These are phyloP conservation scores for Lachnellula subtilissima DNA, from an alignment of 2,329 filamentous ascomycete species.

Conservation along the genomic window DNA sequence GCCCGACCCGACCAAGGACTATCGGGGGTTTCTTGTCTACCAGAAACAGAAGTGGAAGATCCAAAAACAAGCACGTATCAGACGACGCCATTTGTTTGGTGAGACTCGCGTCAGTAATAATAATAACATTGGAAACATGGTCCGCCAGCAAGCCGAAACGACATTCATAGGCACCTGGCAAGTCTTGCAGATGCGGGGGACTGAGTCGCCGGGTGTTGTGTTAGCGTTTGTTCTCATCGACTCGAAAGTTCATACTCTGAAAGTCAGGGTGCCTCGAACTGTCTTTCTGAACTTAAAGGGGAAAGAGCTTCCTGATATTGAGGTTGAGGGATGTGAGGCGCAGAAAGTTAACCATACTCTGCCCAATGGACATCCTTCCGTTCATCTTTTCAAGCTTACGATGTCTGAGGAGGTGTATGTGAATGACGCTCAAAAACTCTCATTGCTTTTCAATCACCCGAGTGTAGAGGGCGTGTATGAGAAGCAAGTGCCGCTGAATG, in stretches of 20 bases:
- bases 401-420: slow-evolving; percentile 87
- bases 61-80: slow-evolving; percentile 81
- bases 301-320: slow-evolving; percentile 81
- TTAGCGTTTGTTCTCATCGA: slow-evolving; percentile 89
- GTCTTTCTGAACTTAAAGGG: slow-evolving; percentile 89
- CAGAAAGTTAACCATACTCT: slow-evolving; percentile 92
- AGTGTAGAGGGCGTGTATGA: slow-evolving; percentile 98
- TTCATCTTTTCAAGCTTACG: slow-evolving; percentile 89
- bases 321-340: slow-evolving; percentile 77
- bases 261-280: slow-evolving; percentile 81
- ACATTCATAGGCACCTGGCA: slow-evolving; percentile 95
- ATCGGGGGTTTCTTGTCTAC: slow-evolving; percentile 81
- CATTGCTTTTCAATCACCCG: slow-evolving; percentile 79
- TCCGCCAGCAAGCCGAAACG: slow-evolving; percentile 87
- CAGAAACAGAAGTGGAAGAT: slow-evolving; percentile 99
- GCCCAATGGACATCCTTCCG: slow-evolving; percentile 90
- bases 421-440: slow-evolving; percentile 76
- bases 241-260: slow-evolving; percentile 81
- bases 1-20: slow-evolving; percentile 82
- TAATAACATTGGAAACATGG: slow-evolving; percentile 61
- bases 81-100: slow-evolving; percentile 87
- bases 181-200: slow-evolving; percentile 78
- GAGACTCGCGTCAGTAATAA: slow-evolving; percentile 68
- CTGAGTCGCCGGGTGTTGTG: slow-evolving; percentile 80
- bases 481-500: slow-evolving; percentile 79